Conservation (phyloP, 345 rosid genomes). For the Geranium rotundifolium region DNA sequence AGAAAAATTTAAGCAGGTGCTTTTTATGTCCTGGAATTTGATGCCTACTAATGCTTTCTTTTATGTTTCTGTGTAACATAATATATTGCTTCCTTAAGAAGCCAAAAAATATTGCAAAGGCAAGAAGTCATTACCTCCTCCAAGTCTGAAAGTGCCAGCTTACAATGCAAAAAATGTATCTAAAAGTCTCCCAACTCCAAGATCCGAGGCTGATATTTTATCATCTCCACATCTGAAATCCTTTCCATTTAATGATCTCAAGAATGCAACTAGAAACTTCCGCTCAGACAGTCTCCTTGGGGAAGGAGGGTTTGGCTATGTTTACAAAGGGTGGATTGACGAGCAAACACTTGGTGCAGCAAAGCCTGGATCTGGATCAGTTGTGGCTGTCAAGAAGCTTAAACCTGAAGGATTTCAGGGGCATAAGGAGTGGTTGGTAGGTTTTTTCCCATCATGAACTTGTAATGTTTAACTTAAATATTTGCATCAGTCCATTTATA, state of each 20-base stretch:
- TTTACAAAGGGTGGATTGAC: conserved; percentile 71
- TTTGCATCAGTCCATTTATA: not conserved
- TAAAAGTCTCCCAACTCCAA: conserved; percentile 18
- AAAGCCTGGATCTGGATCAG: conserved; percentile 35
- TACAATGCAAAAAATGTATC: conserved; percentile 12
- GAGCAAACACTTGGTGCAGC: conserved; percentile 24
- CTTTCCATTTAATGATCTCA: conserved; percentile 44
- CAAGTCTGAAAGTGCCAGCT: conserved; percentile 8
- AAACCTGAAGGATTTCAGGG: conserved; percentile 65
- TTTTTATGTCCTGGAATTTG: too few relatives aligned
- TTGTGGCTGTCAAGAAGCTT: conserved; percentile 71
- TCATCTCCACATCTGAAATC: conserved; percentile 43
- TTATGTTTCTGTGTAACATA: not conserved
- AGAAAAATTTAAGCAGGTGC: too few relatives aligned
- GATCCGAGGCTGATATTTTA: conserved; percentile 36
- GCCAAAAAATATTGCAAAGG: not conserved
- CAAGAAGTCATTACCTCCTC: conserved; percentile 13
- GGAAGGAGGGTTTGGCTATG: conserved; percentile 88
- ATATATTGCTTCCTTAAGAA: not conserved
- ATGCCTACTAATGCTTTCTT: too few relatives aligned
- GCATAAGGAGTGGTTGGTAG: conserved; percentile 87
- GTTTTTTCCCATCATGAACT: conserved; percentile 7
- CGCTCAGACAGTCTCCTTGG: conserved; percentile 51
- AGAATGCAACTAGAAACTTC: conserved; percentile 58
- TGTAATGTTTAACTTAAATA: not conserved